Conservation (phyloP, 2,329 filamentous ascomycete genomes). For the Penicillium aurantiogriseum region DNA sequence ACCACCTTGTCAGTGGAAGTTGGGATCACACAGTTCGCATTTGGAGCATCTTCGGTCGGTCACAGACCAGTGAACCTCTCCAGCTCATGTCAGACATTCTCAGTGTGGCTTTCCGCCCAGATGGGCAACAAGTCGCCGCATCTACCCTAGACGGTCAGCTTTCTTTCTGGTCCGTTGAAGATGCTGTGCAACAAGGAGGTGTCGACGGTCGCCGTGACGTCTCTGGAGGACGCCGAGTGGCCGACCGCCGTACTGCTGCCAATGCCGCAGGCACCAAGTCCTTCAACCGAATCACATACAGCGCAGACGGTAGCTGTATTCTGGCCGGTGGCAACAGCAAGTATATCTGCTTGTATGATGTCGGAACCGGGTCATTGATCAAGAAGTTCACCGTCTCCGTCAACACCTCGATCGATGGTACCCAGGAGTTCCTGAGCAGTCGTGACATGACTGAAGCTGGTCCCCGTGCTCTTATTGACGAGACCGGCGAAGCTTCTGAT, state of each 20-base stretch:
- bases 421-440: constrained; percentile 95
- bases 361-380: constrained; percentile 81
- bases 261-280: constrained; percentile 87
- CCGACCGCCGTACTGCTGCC: constrained; percentile 85
- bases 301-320: constrained; percentile 85
- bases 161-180: constrained; percentile 89
- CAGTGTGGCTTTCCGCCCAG: constrained; percentile 80
- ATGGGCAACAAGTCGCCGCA: constrained; percentile 85
- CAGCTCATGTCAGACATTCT: constrained; percentile 90
- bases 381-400: constrained; percentile 96
- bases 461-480: constrained; percentile 78
- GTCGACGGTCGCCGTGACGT: constrained; percentile 89
- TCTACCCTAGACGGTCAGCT: constrained; percentile 91
- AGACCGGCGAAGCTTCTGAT: constrained; percentile 83
- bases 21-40: constrained; percentile 96
- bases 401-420: constrained; percentile 93
- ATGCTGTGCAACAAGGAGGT: constrained; percentile 80
- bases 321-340: constrained; percentile 95
- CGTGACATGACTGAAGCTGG: constrained; percentile 88
- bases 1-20: constrained; percentile 81
- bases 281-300: constrained; percentile 85
- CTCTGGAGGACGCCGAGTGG: constrained; percentile 84
- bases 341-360: constrained; percentile 97
- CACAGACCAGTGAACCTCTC: constrained; percentile 90
- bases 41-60: constrained; percentile 92